Base-by-base conservation (phyloP, 176 grass and related monocot genomes). In the Juncus effusus region DNA sequence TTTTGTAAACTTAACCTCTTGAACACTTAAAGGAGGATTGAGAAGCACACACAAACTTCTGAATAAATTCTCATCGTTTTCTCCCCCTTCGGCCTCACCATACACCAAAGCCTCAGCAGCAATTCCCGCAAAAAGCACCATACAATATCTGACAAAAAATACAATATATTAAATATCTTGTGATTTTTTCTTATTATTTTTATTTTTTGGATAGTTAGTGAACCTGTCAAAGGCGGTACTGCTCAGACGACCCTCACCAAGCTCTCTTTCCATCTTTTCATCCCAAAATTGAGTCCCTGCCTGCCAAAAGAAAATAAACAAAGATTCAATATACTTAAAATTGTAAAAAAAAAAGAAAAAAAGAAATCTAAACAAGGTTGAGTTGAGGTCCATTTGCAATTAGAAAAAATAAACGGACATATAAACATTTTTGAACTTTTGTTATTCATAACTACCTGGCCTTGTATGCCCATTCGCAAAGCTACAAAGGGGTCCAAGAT, bases 261-360 rank as follows among this genome's bases (percentile, higher is more conserved):
- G 88, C 73, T 97, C 93, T 41, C 77, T 86, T 79, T 88, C 93
- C 85, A 97, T 83, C 12, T 92, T 97, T 69, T 59, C 82, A 82
- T 97, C 93, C 93, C 93, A 97, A 84, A 97, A 92, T 62, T 97
- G 93, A 77, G 93, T 97, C 55, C 88, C 93, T 80, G 93, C 93
- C 93, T 97, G 63, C 60, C 66, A 14, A 80, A 13, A 28, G 76
- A 74, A 3, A 75, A 49, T 40, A 36, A 55, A 49, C 16, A n/a
- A 42, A 16, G 13, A 67, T 36, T 11, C 13, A 28, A 28, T 28
- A 6, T 47, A 5, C 44, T 47, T 47, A 47, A 47, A 6, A 63
- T 39, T 56, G 14, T 10, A 45, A 64, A 40, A 64, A 38, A 37
- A 64, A 13, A 45, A 69, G 10, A 45, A 64, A 40, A 64, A 38